Conservation (phyloP, 2,329 filamentous ascomycete genomes). For the Penicillium aurantiogriseum region DNA sequence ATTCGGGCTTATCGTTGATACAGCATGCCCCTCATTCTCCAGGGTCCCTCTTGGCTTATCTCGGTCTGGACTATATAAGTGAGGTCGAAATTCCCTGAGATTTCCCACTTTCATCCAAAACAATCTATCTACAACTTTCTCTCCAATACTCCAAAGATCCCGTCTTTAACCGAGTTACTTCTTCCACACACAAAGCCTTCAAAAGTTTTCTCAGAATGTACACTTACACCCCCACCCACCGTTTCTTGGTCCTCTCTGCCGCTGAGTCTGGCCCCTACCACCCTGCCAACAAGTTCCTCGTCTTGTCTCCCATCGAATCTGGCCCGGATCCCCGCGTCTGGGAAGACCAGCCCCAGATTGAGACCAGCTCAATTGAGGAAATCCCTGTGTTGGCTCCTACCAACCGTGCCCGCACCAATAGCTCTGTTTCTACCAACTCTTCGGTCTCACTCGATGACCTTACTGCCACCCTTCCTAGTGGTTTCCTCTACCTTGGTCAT, state of each 20-base stretch:
- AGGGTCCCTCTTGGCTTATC: conserved; percentile 21
- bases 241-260: conserved; percentile 34
- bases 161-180: conserved; percentile 3
- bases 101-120: background rate
- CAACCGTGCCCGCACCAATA: conserved; percentile 27
- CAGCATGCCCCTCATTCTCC: conserved; percentile 27
- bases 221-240: conserved; percentile 29
- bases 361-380: conserved; percentile 9
- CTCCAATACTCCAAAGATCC: conserved; percentile 2
- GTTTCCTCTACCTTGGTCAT: conserved; percentile 32
- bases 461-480: conserved; percentile 18
- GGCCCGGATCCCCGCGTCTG: conserved; percentile 25
- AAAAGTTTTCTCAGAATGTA: conserved; percentile 28
- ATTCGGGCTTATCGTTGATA: conserved; percentile 23
- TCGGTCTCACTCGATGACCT: conserved; percentile 16
- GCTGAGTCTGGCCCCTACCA: conserved; percentile 18
- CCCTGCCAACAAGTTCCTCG: conserved; percentile 26
- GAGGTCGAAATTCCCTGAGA: conserved; percentile 18
- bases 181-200: conserved; percentile 1
- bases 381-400: conserved; percentile 11
- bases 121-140: background rate
- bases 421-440: conserved; percentile 28
- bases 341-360: conserved; percentile 19
- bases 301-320: conserved; percentile 32
- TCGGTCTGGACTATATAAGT: conserved; percentile 30